Percentiles rank a stretch among this genome's conserved stretches.
phyloP scores from a whole-genome alignment of 768 basidiomycete genomes.

The Tubosaeta brunneosetosa region DNA sequence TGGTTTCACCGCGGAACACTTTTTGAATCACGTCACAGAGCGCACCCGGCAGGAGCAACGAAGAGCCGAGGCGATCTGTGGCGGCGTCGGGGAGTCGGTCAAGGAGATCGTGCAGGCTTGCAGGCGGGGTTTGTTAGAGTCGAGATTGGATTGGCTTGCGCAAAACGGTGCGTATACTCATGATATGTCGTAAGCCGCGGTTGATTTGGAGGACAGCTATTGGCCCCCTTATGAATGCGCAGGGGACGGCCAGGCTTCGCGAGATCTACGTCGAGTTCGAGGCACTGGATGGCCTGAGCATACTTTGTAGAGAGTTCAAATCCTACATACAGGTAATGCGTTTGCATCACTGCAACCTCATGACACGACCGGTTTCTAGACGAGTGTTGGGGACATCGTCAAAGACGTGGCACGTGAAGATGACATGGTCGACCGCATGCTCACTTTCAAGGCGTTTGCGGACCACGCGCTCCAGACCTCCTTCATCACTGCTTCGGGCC shows the following conservation, averaged over 20 bases:
- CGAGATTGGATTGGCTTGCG: slow-evolving; percentile 41
- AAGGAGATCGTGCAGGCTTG: slow-evolving; percentile 47
- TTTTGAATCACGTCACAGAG: slow-evolving; percentile 45
- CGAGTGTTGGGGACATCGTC: slow-evolving; percentile 59
- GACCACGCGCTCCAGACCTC: slow-evolving; percentile 46
- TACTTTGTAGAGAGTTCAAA: slow-evolving; percentile 59
- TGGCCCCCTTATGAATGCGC: slow-evolving; percentile 45
- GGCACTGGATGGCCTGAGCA: slow-evolving; percentile 49
- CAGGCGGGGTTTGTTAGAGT: slow-evolving; percentile 47
- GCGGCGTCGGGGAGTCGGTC: slow-evolving; percentile 45
- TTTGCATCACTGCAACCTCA: neutral
- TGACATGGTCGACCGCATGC: slow-evolving; percentile 69
- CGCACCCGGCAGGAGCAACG: slow-evolving; percentile 55
- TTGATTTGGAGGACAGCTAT: slow-evolving; percentile 39
- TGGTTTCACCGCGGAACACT: slow-evolving; percentile 39
- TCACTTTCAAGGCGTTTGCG: slow-evolving; percentile 60
- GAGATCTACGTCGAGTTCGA: slow-evolving; percentile 60
- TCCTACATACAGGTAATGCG: slow-evolving; percentile 49
- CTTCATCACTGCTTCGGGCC: slow-evolving; percentile 43
- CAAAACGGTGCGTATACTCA: slow-evolving; percentile 35
- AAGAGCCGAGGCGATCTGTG: slow-evolving; percentile 47
- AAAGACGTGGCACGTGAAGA: slow-evolving; percentile 60
- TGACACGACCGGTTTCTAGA: slow-evolving; percentile 33
- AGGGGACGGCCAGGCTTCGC: slow-evolving; percentile 40
- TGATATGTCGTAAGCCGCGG: no score